phyloP scores from a whole-genome alignment of 257 asterid genomes.

The Coffea eugenioides region DNA sequence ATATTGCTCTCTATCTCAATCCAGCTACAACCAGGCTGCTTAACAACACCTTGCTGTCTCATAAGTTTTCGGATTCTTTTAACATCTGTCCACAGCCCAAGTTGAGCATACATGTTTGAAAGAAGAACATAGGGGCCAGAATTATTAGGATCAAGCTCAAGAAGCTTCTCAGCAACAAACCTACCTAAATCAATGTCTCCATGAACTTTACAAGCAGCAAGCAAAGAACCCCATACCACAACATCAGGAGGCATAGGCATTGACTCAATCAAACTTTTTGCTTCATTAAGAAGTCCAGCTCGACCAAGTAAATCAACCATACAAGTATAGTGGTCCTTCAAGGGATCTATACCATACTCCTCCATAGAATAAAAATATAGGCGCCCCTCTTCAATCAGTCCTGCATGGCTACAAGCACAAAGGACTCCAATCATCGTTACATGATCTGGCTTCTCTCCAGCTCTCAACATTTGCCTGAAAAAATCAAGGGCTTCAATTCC shows the following conservation, averaged over 20 bases:
- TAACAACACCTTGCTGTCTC: slow-evolving; percentile 18
- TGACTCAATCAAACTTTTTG: slow-evolving; percentile 9
- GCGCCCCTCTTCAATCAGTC: slow-evolving; percentile 15
- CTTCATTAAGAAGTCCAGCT: slow-evolving; percentile 11
- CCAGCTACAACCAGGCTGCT: slow-evolving; percentile 22
- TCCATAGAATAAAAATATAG: slow-evolving; percentile 10
- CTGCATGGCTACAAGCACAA: slow-evolving; percentile 18
- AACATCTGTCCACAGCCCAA: slow-evolving; percentile 11
- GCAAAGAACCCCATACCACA: slow-evolving; percentile 18
- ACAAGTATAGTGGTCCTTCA: slow-evolving; percentile 12
- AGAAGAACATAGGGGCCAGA: slow-evolving; percentile 17
- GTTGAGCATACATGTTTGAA: slow-evolving; percentile 17
- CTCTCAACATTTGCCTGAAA: slow-evolving; percentile 10
- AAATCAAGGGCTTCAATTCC: slow-evolving; percentile 13
- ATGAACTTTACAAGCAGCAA: slow-evolving; percentile 14
- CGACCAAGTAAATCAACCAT: slow-evolving; percentile 16
- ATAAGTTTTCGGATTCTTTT: slow-evolving; percentile 15
- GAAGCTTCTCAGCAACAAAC: slow-evolving; percentile 12
- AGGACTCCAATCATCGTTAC: slow-evolving; percentile 15
- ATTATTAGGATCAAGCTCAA: slow-evolving; percentile 15
- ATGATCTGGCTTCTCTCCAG: slow-evolving; percentile 15
- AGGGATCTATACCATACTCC: slow-evolving; percentile 8
- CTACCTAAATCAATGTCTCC: slow-evolving; percentile 8
- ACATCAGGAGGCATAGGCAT: slow-evolving; percentile 16
- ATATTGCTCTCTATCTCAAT: slow-evolving; percentile 7